These are phyloP conservation scores for Turritis glabra DNA, from an alignment of 345 rosid species.

Conservation along the genomic window DNA sequence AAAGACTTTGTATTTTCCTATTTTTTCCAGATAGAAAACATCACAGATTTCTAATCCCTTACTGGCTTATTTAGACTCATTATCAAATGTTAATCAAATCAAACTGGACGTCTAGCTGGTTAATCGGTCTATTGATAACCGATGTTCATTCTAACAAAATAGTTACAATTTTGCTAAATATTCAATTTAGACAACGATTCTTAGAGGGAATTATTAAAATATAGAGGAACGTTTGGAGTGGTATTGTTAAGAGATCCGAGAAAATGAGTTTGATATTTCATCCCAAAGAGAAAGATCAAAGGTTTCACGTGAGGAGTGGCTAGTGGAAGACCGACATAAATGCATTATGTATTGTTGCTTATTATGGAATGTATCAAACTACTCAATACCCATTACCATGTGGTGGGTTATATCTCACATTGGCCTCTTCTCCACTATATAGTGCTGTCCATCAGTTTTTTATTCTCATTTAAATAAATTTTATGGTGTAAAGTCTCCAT, in stretches of 20 bases:
- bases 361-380: constrained; percentile 34
- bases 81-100: neutral
- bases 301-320: constrained; percentile 31
- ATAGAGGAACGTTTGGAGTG: constrained; percentile 12
- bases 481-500: neutral
- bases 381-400: constrained; percentile 36
- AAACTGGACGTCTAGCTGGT: neutral
- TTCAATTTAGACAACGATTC: neutral
- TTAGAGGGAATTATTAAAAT: neutral
- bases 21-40: neutral
- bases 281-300: constrained; percentile 13
- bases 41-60: neutral
- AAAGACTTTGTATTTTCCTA: neutral
- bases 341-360: constrained; percentile 36
- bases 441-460: constrained; percentile 32
- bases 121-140: neutral
- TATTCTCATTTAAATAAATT: neutral
- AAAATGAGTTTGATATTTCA: constrained; percentile 17
- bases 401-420: constrained; percentile 35
- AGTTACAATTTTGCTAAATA: neutral
- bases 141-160: neutral
- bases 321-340: constrained; percentile 33
- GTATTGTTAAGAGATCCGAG: constrained; percentile 15
- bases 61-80: neutral
- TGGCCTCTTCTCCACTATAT: constrained; percentile 28